phyloP scores from a whole-genome alignment of 352 stramenopile genomes.

The Phytophthora quininea region DNA sequence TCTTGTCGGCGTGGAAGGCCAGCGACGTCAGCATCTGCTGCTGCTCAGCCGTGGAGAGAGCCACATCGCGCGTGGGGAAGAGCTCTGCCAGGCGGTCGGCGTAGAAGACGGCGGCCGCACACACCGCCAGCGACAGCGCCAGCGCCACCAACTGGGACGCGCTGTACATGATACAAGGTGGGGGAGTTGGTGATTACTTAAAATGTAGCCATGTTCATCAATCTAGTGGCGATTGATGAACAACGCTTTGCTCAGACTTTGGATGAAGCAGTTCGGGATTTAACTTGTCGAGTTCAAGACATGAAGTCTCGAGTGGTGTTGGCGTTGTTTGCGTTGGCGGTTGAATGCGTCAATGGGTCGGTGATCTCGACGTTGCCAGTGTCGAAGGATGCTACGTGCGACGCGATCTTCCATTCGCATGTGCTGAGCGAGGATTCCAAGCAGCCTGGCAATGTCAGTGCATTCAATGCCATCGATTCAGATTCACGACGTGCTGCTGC shows the following conservation, averaged over 20 bases:
- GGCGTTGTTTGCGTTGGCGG: background rate
- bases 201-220: background rate
- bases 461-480: background rate
- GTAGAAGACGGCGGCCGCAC: conserved; percentile 61
- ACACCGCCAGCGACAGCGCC: conserved; percentile 54
- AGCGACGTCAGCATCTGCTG: conserved; percentile 70
- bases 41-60: conserved; percentile 59
- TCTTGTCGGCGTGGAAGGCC: conserved; percentile 58
- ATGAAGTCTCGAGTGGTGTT: too few species aligned
- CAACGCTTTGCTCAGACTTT: too few species aligned
- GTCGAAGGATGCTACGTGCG: conserved; percentile 9
- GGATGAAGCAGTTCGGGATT: too few species aligned
- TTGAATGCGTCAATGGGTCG: conserved; percentile 1
- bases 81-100: conserved; percentile 57
- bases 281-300: too few species aligned
- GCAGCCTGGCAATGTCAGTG: conserved; percentile 2
- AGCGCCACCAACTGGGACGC: conserved; percentile 67
- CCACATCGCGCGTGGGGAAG: conserved; percentile 40
- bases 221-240: too few species aligned
- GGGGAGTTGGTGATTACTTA: background rate
- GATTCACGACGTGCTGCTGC: background rate
- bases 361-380: conserved; percentile 4
- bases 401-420: conserved; percentile 14
- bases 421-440: background rate
- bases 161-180: conserved; percentile 53